These are phyloP conservation scores for Prunus kanzakura DNA, from an alignment of 306 rosid genomes.

Conservation along the genomic window DNA sequence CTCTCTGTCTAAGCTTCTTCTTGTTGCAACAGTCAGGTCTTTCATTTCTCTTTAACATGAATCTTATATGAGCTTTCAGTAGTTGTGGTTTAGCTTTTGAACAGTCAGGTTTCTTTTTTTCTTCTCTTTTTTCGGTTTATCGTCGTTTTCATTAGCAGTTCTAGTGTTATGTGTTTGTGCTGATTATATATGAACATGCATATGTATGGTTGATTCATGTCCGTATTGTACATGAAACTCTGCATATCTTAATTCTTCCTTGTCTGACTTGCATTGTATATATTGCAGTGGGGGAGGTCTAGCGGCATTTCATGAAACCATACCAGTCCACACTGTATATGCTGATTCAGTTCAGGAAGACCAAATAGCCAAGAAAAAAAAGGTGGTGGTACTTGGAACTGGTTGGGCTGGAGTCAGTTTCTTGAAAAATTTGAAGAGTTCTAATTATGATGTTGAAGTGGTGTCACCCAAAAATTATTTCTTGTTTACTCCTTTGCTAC, in stretches of 20 bases:
- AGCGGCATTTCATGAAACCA: constrained; percentile 37
- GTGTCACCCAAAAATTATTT: constrained; percentile 78
- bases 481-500: constrained; percentile 80
- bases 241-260: background rate
- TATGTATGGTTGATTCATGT: background rate
- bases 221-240: background rate
- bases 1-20: constrained; percentile 41
- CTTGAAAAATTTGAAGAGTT: constrained; percentile 54
- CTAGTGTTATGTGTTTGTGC: background rate
- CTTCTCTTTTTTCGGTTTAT: background rate
- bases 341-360: constrained; percentile 25
- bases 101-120: too few species aligned
- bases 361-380: constrained; percentile 34
- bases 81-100: background rate
- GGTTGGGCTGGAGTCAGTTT: constrained; percentile 89
- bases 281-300: constrained; percentile 68
- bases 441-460: constrained; percentile 64
- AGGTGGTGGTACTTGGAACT: constrained; percentile 82
- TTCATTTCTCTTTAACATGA: background rate
- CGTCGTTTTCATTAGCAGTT: too few species aligned
- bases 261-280: constrained; percentile 1
- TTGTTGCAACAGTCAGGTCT: constrained; percentile 53
- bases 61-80: background rate
- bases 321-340: constrained; percentile 17
- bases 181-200: background rate